These are phyloP conservation scores for Alternaria brassicicola DNA, from an alignment of 2,329 filamentous ascomycete species.

Conservation along the genomic window DNA sequence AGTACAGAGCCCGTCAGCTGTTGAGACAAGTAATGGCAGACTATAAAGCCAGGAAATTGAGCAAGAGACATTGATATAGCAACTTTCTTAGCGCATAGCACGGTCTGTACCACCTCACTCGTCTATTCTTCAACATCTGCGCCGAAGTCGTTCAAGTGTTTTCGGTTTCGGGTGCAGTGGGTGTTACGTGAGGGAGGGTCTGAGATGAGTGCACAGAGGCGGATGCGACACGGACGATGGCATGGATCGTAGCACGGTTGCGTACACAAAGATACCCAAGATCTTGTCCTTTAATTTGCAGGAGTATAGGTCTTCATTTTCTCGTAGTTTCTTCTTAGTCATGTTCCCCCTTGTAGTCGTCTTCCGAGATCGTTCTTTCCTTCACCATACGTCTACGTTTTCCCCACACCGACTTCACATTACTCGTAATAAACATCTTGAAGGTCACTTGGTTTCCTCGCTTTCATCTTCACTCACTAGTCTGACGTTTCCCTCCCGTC, in stretches of 20 bases:
- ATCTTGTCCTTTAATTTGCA: slow-evolving; percentile 18
- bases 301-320: background rate
- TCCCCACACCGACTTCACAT: background rate
- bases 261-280: slow-evolving; percentile 20
- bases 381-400: background rate
- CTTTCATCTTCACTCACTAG: background rate
- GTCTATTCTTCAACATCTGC: background rate
- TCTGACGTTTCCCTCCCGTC: background rate
- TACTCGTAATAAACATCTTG: background rate
- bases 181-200: slow-evolving; percentile 15
- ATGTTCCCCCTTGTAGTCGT: background rate
- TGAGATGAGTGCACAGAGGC: slow-evolving; percentile 14
- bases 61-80: background rate
- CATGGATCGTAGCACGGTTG: slow-evolving; percentile 12
- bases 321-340: background rate
- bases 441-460: background rate
- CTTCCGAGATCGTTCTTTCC: background rate
- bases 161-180: slow-evolving; percentile 7
- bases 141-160: background rate
- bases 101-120: background rate
- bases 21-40: background rate
- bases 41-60: background rate
- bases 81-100: background rate
- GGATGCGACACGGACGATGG: slow-evolving; percentile 9
- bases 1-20: background rate